Evolutionary conservation across 805 yeast species (phyloP).

Genomic region (Cyberlindnera subsufficiens): DNA sequence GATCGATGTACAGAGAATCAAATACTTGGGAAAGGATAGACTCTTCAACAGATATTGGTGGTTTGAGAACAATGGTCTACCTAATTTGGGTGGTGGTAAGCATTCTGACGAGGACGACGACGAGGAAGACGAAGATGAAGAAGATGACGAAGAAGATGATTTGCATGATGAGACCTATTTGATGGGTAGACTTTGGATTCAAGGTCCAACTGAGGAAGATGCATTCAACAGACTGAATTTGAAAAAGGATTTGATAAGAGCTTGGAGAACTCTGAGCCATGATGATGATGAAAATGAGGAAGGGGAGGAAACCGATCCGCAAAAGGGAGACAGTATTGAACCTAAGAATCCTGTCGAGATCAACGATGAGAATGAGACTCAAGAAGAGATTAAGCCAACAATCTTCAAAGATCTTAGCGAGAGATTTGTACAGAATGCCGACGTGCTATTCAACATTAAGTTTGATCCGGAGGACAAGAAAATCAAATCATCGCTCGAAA

Average conservation of each 20-base stretch:
- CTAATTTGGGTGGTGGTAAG: constrained; percentile 38
- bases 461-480: constrained; percentile 40
- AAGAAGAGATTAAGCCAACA: constrained; percentile 13
- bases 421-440: constrained; percentile 20
- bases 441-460: constrained; percentile 16
- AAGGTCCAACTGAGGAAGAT: constrained; percentile 68
- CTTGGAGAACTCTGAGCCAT: constrained; percentile 22
- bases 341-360: constrained; percentile 13
- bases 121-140: constrained; percentile 33
- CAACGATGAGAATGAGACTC: constrained; percentile 22
- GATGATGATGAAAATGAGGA: constrained; percentile 18
- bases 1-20: constrained; percentile 71
- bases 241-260: constrained; percentile 20
- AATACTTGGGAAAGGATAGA: constrained; percentile 75
- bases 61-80: constrained; percentile 84
- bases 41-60: constrained; percentile 90
- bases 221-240: constrained; percentile 28
- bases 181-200: constrained; percentile 86
- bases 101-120: constrained; percentile 23
- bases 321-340: constrained; percentile 1
- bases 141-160: constrained; percentile 38
- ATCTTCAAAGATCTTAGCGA: constrained; percentile 7
- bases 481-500: constrained; percentile 46
- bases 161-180: constrained; percentile 51
- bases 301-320: constrained; percentile 10